Evolutionary conservation across 176 grass and related monocot genomes (phyloP), one percentile per base, ranked within the genome.

Genomic region (Oropetium thomaeum): DNA sequence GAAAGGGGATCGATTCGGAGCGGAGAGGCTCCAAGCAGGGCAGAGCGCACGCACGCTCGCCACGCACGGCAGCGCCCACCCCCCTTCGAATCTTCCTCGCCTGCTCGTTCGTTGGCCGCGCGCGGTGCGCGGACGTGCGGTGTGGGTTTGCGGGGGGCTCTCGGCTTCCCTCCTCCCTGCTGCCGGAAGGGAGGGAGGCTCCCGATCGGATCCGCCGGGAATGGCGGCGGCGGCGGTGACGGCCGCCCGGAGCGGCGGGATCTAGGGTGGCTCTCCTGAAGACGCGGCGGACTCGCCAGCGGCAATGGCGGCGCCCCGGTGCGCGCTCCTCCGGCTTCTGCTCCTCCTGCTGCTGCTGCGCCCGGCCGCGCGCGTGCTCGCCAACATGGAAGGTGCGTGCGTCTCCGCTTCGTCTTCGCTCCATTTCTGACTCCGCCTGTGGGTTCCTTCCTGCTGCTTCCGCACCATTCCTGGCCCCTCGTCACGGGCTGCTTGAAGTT

Each of bases 321-420:
- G 80, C 78, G 83, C 81, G 43, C 39, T 87, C 8, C 76, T 42
- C n/a, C n/a, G n/a, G 62, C 27, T 83, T 59, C 45, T 86, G 59
- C 37, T 84, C 61, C 44, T 86, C 63, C 73, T 84, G 31, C 78
- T 76, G 37, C 89, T 90, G 39, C 77, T 92, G 38, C 35, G 44
- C 71, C 72, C 72, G 17, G 45, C 48, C 62, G 81, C 78, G 43
- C 90, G 87, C 75, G 89, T 96, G 69, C 70, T 82, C 25, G 93
- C 93, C 35, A 92, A 96, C 79, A 92, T 79, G 78, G 93, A 96
- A 96, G 89, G 92, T 96, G 34, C 26, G 71, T 41, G 38, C 26
- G 40, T 3, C 1, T 1, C 12, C 17, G n/a, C 3, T 54, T 1
- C 15, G 5, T 37, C 31, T 7, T 2, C 37, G 7, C 2, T 5